These are phyloP conservation scores for Serendipita vermifera DNA, from an alignment of 768 basidiomycete genomes.

Conservation along the genomic window DNA sequence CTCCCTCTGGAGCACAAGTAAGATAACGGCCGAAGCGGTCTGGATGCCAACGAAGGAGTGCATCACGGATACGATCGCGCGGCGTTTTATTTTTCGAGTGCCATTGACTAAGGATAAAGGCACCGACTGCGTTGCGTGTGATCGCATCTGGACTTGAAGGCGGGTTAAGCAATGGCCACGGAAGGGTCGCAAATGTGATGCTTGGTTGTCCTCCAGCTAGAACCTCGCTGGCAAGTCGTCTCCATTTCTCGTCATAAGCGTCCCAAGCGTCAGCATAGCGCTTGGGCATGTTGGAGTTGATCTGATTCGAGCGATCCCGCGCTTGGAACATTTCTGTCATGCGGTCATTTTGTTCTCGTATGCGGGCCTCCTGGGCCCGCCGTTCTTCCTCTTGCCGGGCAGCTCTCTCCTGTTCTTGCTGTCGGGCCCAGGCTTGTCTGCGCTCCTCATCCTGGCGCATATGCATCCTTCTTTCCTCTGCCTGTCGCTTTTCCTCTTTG, in stretches of 20 bases:
- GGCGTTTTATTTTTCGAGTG: slow-evolving; percentile 11
- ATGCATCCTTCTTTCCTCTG: slow-evolving; percentile 26
- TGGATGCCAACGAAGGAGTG: slow-evolving; percentile 66
- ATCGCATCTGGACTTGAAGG: slow-evolving; percentile 11
- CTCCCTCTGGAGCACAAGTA: slow-evolving; percentile 42
- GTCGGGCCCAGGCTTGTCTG: slow-evolving; percentile 2
- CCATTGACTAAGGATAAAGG: slow-evolving; percentile 11
- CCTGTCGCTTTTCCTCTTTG: slow-evolving; percentile 41
- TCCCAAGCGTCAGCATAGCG: slow-evolving; percentile 13
- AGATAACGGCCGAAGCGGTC: slow-evolving; percentile 63
- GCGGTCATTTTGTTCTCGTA: slow-evolving; percentile 7
- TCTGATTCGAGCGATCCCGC: background rate
- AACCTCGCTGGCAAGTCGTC: slow-evolving; percentile 1
- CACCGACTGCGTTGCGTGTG: slow-evolving; percentile 8
- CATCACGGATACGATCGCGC: slow-evolving; percentile 66
- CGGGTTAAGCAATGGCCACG: slow-evolving; percentile 11
- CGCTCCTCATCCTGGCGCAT: slow-evolving; percentile 34
- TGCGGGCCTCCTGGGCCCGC: slow-evolving; percentile 14
- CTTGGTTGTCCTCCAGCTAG: background rate
- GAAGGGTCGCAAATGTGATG: slow-evolving; percentile 9
- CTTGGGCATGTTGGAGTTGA: slow-evolving; percentile 2
- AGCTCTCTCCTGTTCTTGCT: slow-evolving; percentile 11
- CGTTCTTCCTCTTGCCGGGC: slow-evolving; percentile 12
- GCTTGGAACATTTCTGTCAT: slow-evolving; percentile 15
- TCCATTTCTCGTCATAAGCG: slow-evolving; percentile 16